Base-by-base conservation (phyloP, 768 basidiomycete genomes). In the Pulveroboletus frians region DNA sequence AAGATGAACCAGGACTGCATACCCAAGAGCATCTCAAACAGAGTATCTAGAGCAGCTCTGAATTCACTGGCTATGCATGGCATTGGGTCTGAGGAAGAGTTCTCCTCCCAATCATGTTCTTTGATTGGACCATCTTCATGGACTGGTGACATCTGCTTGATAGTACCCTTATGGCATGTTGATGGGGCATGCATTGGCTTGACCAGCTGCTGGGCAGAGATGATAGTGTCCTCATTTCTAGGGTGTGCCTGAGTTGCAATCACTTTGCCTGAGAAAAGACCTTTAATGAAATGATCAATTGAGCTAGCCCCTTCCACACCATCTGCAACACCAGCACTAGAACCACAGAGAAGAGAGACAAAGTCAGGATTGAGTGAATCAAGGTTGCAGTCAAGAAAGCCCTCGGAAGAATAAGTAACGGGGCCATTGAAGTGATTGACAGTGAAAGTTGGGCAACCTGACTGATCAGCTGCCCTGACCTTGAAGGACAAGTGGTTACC, bases 181-280 rank as follows among this genome's bases (percentile, higher is more conserved):
- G 92, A 95, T 0, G 94, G 94, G 0, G 88, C 83, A 9, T 94
- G 83, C 84, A 96, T 91, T 0, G 95, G 95, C 68, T 94, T 92
- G 55, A 92, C 84, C 31, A 84, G 83, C 65, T 96, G 93, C 63
- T 93, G 92, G 0, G 92, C 93, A 5, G 92, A 81, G 14, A 97
- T 93, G 52, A 97, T 94, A 0, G 94, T 96, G 43, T 95, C 93
- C 60, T 97, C 92, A 59, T 94, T 86, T 53, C 85, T 74, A 0
- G 95, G 93, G 62, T 97, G 93, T 0, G 85, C 89, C 61, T 92
- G 85, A 0, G 92, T 95, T 0, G 92, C 90, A 53, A 99, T 92
- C 3, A 87, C 85, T 62, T 91, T 92, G 34, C 75, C 81, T 0
- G 85, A 85, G 69, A 97, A 98, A 6, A 99, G 71, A 8, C 86